Base-by-base conservation (phyloP, 495 filamentous ascomycete genomes). In the Aspergillus bridgeri region DNA sequence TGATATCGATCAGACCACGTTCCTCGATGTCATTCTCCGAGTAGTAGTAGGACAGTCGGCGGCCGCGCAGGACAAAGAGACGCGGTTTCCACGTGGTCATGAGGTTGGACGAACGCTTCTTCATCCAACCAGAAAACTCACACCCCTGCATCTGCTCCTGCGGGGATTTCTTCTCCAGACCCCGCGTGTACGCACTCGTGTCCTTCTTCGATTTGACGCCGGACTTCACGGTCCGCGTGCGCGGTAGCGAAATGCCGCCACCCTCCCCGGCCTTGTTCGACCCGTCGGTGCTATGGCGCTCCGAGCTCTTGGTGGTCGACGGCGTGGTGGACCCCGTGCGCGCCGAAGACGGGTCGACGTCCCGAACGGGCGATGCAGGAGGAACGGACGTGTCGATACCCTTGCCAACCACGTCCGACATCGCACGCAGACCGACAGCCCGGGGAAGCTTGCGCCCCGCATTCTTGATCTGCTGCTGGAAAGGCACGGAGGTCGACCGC, bases 91-190 rank as follows among this genome's bases (percentile, higher is more conserved):
- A 99, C 2, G 91, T 96, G 3, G 90, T 89, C 89, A 97, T 95
- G 50, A 97, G 76, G 60, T 94, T 94, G 3, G 90, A 91, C 48
- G 90, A 96, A 65, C 92, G 87, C 81, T 99, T 99, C 79, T 96
- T 98, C 95, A 99, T 99, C 95, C 95, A 99, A 22, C 95, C 95
- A 61, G 86, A 91, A 65, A 92, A 99, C 64, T 99, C 94, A 48
- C 91, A 93, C 54, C 84, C 86, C 52, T 82, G 75, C 73, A 96
- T 92, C 58, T 94, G 91, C 67, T 96, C 90, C 50, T 84, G 79
- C 0, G 95, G 95, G 0, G 83, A 76, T 61, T 92, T 89, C 73
- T 90, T 89, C 64, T 89, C 84, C 19, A 98, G 75, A 3, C 95
- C 95, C 15, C 89, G 88, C 15, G 84, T 89, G 74, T 96, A 98